Conservation (phyloP, 805 yeast species). For the Sungouiella blattae region DNA sequence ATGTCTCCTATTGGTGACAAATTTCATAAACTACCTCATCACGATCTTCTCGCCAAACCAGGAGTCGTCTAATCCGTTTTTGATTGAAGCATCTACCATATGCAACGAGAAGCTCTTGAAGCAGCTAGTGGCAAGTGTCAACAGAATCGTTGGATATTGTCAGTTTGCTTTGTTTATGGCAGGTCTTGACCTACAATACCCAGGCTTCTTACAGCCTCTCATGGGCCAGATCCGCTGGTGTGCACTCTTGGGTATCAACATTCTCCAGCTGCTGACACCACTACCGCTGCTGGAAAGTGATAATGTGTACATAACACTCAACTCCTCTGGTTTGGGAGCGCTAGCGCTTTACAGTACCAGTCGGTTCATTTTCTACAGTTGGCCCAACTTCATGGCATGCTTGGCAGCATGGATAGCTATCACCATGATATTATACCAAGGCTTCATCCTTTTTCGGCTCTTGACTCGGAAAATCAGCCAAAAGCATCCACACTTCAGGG, state of each 20-base stretch:
- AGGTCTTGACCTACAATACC: conserved; percentile 53
- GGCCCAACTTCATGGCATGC: conserved; percentile 44
- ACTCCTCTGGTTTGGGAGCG: conserved; percentile 38
- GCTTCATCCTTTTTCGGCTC: conserved; percentile 19
- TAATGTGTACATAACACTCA: conserved; percentile 41
- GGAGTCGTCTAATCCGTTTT: conserved; percentile 53
- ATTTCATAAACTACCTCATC: conserved; percentile 37
- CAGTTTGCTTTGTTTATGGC: conserved; percentile 60
- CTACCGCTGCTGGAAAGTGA: conserved; percentile 15
- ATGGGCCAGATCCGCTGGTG: conserved; percentile 53
- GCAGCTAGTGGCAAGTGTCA: conserved; percentile 53
- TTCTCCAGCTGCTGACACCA: conserved; percentile 11
- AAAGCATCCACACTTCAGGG: too few species aligned
- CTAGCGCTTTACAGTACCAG: conserved; percentile 30
- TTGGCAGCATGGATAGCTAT: conserved; percentile 24
- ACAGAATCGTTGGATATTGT: conserved; percentile 47
- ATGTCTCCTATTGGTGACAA: conserved; percentile 37
- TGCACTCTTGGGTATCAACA: conserved; percentile 41
- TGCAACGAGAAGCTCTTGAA: conserved; percentile 54
- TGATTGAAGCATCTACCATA: conserved; percentile 53
- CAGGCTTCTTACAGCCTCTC: conserved; percentile 60
- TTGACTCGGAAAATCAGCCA: neutral
- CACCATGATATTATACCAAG: conserved; percentile 20
- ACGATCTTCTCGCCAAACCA: conserved; percentile 52
- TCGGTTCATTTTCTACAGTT: conserved; percentile 23